Base-by-base conservation (phyloP, 129 eudicot species). In the Arctium minus region DNA sequence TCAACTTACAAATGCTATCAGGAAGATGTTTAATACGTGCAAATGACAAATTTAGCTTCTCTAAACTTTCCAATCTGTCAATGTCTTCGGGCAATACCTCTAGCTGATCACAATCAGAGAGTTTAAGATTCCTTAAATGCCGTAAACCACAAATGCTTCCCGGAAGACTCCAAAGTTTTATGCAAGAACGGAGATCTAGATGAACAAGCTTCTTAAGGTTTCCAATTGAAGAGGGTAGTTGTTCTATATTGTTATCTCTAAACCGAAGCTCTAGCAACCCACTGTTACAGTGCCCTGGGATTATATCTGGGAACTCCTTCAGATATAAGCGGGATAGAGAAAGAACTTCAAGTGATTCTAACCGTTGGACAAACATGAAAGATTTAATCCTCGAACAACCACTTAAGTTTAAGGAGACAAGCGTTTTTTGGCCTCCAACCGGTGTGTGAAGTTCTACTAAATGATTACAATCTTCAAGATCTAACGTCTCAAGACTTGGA, bases 291-390 rank as follows among this genome's bases (percentile, higher is more conserved):
- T 27, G 65, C 65, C 67, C 67, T 22, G 22, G 9, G 22, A 74
- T 71, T 71, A 80, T 80, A 71, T 50, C 77, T 17, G 10, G 46
- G 29, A 56, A 38, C 13, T 11, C 22, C 75, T 0, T 9, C 5
- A 8, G 3, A n/a, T 2, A 15, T 35, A 71, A 46, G 11, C 8
- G 0, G 53, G 0, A 9, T 48, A 48, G 46, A 46, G 8, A 18
- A 11, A 85, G 64, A 65, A 10, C 13, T 70, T 75, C 2, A 8
- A 85, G 88, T 32, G 53, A 68, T 70, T 70, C 65, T 76, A 85
- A 30, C 0, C 38, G 72, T 8, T 79, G 60, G 56, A 22, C 30
- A 37, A 69, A 62, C 22, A 80, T 75, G 17, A 78, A 22, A 4
- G 36, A 78, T 36, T 15, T 68, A 8, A 83, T 56, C 0, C 30